Conservation (phyloP, 2,329 filamentous ascomycete genomes). For the Fusarium sororula region DNA sequence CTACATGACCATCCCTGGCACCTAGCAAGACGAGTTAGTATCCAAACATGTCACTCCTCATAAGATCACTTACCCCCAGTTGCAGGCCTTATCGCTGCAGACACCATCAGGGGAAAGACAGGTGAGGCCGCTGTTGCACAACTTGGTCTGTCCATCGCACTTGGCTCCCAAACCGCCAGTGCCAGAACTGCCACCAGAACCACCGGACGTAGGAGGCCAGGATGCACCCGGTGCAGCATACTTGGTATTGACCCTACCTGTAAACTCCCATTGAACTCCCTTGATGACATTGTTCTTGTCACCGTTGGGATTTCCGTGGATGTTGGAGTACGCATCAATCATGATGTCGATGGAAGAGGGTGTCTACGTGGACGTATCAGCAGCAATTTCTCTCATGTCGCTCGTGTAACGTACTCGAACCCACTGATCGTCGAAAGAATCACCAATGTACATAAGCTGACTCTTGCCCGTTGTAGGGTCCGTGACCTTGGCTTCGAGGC, state of each 20-base stretch:
- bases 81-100: background rate
- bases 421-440: background rate
- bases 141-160: background rate
- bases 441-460: background rate
- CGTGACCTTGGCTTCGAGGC: background rate
- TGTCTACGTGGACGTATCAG: background rate
- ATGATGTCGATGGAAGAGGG: background rate
- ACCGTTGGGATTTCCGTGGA: background rate
- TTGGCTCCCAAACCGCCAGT: background rate
- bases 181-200: background rate
- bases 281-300: background rate
- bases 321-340: background rate
- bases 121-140: background rate
- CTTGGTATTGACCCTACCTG: background rate
- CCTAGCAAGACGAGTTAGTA: background rate
- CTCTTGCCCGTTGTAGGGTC: background rate
- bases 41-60: rapidly evolving
- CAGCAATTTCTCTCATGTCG: rapidly evolving
- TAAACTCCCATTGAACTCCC: background rate
- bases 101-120: background rate
- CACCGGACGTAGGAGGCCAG: background rate
- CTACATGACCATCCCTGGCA: background rate
- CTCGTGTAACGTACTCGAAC: background rate
- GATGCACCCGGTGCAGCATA: background rate
- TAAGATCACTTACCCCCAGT: background rate